Evolutionary conservation across 441 rosid species (phyloP), one percentile per base, ranked within the genome.

Genomic region (Iberis amara): DNA sequence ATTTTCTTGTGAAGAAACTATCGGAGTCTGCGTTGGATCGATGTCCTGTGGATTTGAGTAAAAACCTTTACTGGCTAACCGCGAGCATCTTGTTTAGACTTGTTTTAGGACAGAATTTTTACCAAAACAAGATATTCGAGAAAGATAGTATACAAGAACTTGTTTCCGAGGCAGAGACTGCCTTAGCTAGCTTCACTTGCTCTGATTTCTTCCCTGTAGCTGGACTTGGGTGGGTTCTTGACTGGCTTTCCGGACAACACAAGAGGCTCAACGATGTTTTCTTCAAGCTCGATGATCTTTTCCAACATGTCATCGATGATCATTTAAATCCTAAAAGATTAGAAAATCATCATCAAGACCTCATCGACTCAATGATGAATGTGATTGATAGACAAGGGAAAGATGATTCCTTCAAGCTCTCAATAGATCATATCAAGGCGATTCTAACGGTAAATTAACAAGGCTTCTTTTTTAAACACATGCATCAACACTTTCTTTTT

Each of bases 171-270:
- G 66, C 57, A 0, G 57, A 48, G 48, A 59, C 61, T 6, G 64
- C 78, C 3, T 1, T 13, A 9, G 77, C 73, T 28, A 42, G 75
- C 7, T 66, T 77, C 60, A 59, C 65, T 52, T 65, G 64, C 15
- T 52, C 64, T 53, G 66, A 66, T 28, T 54, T 66, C 41, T 66
- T 65, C 40, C 70, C 70, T 0, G 39, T 49, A 5, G 68, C 57
- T 1, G 63, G 65, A 32, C 33, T 52, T 44, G 68, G 68, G 11
- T 35, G 64, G 64, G 35, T 57, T 0, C 39, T 62, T 18, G 64
- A 68, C 41, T 57, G 60, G 61, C 0, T 68, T 10, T 51, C 61
- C 0, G 67, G 68, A 7, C 51, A 59, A 9, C 60, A 65, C 21
- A 59, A 46, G 28, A 55, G 64, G 38, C 45, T 68, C 24, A 56